Evolutionary conservation across 2,329 filamentous ascomycete genomes (phyloP).

Genomic region (Aureobasidium subglaciale): DNA sequence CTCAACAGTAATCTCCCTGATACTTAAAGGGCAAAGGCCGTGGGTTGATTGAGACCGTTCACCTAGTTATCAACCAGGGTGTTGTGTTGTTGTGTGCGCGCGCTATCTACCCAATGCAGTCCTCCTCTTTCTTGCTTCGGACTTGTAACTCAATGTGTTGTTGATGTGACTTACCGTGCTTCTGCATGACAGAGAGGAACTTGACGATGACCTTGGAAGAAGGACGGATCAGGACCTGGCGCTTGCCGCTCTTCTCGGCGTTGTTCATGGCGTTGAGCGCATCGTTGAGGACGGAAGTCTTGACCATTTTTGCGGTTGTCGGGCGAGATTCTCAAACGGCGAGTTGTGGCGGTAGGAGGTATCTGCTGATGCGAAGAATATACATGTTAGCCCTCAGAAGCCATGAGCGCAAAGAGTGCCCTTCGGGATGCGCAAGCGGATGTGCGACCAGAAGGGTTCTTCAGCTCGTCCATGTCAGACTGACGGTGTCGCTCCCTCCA

Average conservation of each 20-base stretch:
- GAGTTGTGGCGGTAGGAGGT: slow-evolving; percentile 48
- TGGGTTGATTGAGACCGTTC: slow-evolving; percentile 71
- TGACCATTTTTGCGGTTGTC: slow-evolving; percentile 82
- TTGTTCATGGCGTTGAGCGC: slow-evolving; percentile 86
- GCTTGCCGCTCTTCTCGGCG: slow-evolving; percentile 99
- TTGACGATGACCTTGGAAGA: slow-evolving; percentile 99
- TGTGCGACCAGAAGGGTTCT: slow-evolving; percentile 48
- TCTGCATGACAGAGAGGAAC: slow-evolving; percentile 99
- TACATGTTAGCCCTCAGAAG: slow-evolving; percentile 56
- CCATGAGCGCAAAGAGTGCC: slow-evolving; percentile 64
- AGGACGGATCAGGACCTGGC: slow-evolving; percentile 96
- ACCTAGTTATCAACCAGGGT: slow-evolving; percentile 99
- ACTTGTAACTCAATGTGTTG: slow-evolving; percentile 28
- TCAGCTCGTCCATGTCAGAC: slow-evolving; percentile 52
- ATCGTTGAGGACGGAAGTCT: slow-evolving; percentile 99
- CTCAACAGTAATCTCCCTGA: slow-evolving; percentile 82
- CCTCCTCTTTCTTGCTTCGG: slow-evolving; percentile 10
- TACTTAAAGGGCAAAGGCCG: slow-evolving; percentile 99
- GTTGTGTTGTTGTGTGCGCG: slow-evolving; percentile 37
- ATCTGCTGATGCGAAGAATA: slow-evolving; percentile 38
- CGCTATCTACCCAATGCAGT: slow-evolving; percentile 21
- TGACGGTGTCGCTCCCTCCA: slow-evolving; percentile 39
- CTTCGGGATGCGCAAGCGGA: slow-evolving; percentile 32
- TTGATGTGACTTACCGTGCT: slow-evolving; percentile 69
- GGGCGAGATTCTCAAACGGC: slow-evolving; percentile 74